Evolutionary conservation across 805 yeast species (phyloP).

Genomic region (Candida vaughaniae): DNA sequence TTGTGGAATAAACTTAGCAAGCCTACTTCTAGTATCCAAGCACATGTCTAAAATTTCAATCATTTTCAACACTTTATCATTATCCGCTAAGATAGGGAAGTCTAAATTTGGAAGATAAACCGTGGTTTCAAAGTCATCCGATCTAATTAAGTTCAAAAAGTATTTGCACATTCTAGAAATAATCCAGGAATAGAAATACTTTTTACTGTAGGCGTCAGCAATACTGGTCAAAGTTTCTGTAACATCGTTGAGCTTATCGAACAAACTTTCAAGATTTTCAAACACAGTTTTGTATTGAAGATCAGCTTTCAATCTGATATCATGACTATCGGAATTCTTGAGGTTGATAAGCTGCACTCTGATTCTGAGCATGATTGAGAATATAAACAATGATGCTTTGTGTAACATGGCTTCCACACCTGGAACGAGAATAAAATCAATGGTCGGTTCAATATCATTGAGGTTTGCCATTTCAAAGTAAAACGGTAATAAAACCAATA

Average conservation of each 20-base stretch:
- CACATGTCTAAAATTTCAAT: conserved; percentile 7
- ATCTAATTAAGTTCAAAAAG: background rate
- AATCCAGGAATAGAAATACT: conserved; percentile 10
- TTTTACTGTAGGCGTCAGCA: conserved; percentile 8
- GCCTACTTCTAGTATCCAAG: conserved; percentile 5
- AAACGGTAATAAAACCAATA: conserved; percentile 31
- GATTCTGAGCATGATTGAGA: conserved; percentile 23
- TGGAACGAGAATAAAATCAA: conserved; percentile 43
- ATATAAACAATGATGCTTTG: conserved; percentile 23
- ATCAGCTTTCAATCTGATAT: background rate
- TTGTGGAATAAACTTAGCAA: background rate
- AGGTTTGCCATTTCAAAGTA: conserved; percentile 28
- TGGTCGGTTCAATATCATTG: conserved; percentile 37
- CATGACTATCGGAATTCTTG: conserved; percentile 1
- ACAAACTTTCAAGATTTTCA: conserved; percentile 2
- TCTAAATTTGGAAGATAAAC: background rate
- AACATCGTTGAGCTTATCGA: conserved; percentile 3
- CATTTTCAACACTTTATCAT: conserved; percentile 2
- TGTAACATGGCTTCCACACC: conserved; percentile 25
- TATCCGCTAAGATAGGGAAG: conserved; percentile 7
- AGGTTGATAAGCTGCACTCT: conserved; percentile 7
- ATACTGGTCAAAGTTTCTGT: background rate
- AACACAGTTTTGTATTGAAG: background rate
- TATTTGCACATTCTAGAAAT: conserved; percentile 1
- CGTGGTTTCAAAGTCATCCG: conserved; percentile 1